Evolutionary conservation across 1,139 yeast genomes (phyloP).

Genomic region (Taiozyma sp.): DNA sequence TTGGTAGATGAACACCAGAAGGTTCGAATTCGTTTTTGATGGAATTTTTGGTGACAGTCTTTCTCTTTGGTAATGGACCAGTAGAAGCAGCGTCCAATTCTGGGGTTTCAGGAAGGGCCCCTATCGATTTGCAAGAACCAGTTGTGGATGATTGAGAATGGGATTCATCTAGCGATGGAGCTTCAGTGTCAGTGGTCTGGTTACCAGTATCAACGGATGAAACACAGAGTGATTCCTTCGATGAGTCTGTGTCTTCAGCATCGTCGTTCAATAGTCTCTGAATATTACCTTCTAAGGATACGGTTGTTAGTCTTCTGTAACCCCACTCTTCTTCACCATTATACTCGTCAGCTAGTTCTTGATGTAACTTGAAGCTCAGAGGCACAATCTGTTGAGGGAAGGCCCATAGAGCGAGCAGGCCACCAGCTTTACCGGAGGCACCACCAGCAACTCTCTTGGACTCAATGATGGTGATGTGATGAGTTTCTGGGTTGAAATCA

Average conservation of each 20-base stretch:
- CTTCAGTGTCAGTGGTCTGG: constrained; percentile 7
- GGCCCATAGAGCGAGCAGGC: constrained; percentile 91
- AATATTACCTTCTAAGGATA: constrained; percentile 82
- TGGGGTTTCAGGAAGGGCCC: constrained; percentile 2
- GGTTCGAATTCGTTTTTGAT: constrained; percentile 30
- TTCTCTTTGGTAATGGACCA: constrained; percentile 23
- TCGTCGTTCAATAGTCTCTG: constrained; percentile 27
- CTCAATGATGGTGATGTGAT: constrained; percentile 85
- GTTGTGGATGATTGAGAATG: not conserved
- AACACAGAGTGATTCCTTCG: constrained; percentile 1
- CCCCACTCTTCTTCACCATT: constrained; percentile 91
- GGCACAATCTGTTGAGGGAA: constrained; percentile 95
- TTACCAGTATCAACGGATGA: constrained; percentile 1
- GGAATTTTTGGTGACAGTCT: constrained; percentile 35
- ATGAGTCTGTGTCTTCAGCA: constrained; percentile 17
- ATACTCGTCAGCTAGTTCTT: constrained; percentile 71
- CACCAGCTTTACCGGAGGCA: constrained; percentile 98
- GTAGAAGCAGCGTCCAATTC: constrained; percentile 4
- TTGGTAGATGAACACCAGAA: constrained; percentile 46
- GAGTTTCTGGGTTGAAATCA: constrained; percentile 61
- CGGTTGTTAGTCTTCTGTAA: constrained; percentile 81
- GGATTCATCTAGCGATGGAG: constrained; percentile 4
- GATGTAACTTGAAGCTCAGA: constrained; percentile 80
- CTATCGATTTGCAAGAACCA: constrained; percentile 6
- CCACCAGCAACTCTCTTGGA: constrained; percentile 95